Percentiles rank a stretch among this genome's conserved stretches.
Evolutionary conservation across 768 basidiomycete species (phyloP).

Genomic region (Serendipita indica): DNA sequence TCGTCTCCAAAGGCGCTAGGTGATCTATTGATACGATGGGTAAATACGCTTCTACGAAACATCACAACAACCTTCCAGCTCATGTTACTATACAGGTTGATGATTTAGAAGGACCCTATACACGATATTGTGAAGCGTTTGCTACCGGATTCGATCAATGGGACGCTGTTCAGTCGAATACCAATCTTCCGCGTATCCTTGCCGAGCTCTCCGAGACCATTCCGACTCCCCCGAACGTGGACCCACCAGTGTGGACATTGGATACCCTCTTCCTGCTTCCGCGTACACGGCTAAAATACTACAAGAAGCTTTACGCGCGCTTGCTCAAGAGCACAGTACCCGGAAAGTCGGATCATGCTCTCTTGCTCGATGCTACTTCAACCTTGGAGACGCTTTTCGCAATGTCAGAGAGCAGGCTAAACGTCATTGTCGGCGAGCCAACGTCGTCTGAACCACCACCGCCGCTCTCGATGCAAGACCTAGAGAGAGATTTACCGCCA

Average conservation of each 20-base stretch:
- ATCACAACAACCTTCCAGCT: background rate
- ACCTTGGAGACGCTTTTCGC: constrained; percentile 61
- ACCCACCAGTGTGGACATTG: constrained; percentile 48
- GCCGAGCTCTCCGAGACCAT: constrained; percentile 47
- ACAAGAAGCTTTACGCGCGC: constrained; percentile 75
- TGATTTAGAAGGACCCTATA: constrained; percentile 79
- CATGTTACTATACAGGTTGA: constrained; percentile 47
- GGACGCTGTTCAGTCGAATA: constrained; percentile 64
- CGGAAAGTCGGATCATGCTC: constrained; percentile 71
- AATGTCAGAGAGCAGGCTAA: constrained; percentile 45
- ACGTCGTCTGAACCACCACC: constrained; percentile 14
- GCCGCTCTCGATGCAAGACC: background rate
- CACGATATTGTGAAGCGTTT: constrained; percentile 59
- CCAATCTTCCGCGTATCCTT: constrained; percentile 53
- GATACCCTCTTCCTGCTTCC: constrained; percentile 83
- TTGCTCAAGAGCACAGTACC: constrained; percentile 75
- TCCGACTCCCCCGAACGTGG: constrained; percentile 34
- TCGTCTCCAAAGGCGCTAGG: constrained; percentile 87
- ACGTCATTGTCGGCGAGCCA: constrained; percentile 34
- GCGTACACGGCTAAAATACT: constrained; percentile 72
- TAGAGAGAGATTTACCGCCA: background rate
- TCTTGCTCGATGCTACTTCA: constrained; percentile 67
- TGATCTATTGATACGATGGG: constrained; percentile 95
- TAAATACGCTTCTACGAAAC: constrained; percentile 27
- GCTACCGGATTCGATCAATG: constrained; percentile 68